Percentiles rank a stretch among this genome's conserved stretches.
phyloP scores from a whole-genome alignment of 805 yeast genomes.

The Hermanozyma aechmeae region DNA sequence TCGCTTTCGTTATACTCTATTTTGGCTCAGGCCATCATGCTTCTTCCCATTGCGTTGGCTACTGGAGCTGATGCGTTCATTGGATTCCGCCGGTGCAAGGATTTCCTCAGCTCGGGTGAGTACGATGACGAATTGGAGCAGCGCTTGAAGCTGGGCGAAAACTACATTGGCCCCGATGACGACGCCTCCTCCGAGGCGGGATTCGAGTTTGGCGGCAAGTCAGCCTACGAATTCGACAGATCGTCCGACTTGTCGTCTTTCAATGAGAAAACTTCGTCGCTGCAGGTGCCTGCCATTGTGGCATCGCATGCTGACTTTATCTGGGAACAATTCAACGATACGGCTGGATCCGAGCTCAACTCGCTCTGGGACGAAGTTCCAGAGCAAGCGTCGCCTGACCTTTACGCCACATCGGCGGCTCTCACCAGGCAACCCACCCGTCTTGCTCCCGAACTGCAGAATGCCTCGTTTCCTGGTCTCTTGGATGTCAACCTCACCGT shows the following conservation, averaged over 20 bases:
- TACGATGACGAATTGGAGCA: slow-evolving; percentile 6
- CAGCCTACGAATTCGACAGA: no score
- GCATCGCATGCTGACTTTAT: slow-evolving; percentile 6
- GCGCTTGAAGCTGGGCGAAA: slow-evolving; percentile 3
- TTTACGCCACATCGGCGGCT: neutral
- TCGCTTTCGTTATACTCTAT: slow-evolving; percentile 33
- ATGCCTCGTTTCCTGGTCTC: slow-evolving; percentile 23
- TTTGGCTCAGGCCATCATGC: slow-evolving; percentile 35
- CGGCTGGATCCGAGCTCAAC: neutral
- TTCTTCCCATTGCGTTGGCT: slow-evolving; percentile 35
- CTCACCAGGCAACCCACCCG: no score
- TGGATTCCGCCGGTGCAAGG: slow-evolving; percentile 23
- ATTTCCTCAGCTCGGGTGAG: slow-evolving; percentile 13
- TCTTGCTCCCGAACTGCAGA: neutral
- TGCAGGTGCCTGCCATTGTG: slow-evolving; percentile 3
- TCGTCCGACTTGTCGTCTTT: neutral
- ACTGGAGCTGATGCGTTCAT: slow-evolving; percentile 36
- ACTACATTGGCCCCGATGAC: slow-evolving; percentile 3
- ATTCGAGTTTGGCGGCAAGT: slow-evolving; percentile 2
- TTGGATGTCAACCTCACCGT: slow-evolving; percentile 21
- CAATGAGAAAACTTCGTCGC: neutral
- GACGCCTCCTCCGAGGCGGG: slow-evolving; percentile 1
- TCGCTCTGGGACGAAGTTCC: slow-evolving; percentile 5
- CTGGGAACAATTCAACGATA: slow-evolving; percentile 6
- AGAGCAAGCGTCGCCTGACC: neutral